These are phyloP conservation scores for Xylaria bambusicola DNA, from an alignment of 495 filamentous ascomycete species.

Conservation along the genomic window DNA sequence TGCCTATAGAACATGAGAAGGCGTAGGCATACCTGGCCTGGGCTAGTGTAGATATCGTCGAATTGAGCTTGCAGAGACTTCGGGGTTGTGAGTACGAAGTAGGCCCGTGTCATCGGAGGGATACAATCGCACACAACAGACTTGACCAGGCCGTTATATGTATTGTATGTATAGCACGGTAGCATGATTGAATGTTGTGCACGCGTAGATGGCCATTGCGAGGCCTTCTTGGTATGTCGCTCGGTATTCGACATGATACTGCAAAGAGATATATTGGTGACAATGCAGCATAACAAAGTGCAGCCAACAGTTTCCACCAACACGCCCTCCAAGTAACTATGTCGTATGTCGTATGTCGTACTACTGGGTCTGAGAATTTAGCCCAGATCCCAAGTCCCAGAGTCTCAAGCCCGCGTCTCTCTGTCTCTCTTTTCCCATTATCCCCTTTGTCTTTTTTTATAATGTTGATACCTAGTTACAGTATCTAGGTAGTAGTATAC, in stretches of 20 bases:
- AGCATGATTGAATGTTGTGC: neutral
- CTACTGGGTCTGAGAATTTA: neutral
- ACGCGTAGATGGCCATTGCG: neutral
- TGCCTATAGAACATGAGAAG: neutral
- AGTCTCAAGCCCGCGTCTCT: too few species aligned
- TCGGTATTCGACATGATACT: neutral
- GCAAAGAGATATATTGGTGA: neutral
- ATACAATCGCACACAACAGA: too few species aligned
- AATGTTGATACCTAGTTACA: too few species aligned
- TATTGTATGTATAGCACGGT: neutral
- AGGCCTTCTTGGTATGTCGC: neutral
- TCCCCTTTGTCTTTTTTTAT: too few species aligned
- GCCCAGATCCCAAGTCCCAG: neutral
- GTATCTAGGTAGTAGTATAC: too few species aligned
- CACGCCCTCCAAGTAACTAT: too few species aligned
- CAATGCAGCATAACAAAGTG: constrained; percentile 2
- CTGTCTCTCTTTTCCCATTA: too few species aligned
- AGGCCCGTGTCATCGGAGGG: too few species aligned
- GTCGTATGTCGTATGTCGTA: too few species aligned
- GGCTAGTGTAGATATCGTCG: too few species aligned
- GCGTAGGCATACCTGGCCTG: neutral
- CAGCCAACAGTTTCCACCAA: constrained; percentile 11
- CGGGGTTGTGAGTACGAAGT: too few species aligned
- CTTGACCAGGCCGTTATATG: neutral
- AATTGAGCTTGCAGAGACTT: too few species aligned